Evolutionary conservation across 352 stramenopile genomes (phyloP), one percentile per base, ranked within the genome.

Genomic region (Phytopythium kandeliae): DNA sequence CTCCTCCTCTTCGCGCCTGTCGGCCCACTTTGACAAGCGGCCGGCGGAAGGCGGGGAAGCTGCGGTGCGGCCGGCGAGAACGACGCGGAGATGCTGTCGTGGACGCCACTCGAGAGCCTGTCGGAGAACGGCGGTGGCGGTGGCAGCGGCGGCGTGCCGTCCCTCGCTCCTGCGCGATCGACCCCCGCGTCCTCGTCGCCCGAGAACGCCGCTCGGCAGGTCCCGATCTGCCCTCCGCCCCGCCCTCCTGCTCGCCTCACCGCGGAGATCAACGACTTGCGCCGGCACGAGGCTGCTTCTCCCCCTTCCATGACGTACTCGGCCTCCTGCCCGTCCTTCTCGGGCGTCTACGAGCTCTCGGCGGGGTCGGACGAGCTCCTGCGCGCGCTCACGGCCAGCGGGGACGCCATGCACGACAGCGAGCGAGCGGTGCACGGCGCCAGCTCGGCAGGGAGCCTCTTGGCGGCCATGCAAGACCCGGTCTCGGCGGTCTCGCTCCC

Each of bases 301-400:
- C 65, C 64, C 11, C 17, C 48, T 25, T 57, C 56, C 24, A 58
- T 90, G 46, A 86, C 79, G 19, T 81, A 77, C 49, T 90, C 79
- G 30, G 75, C 79, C 35, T 90, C 79, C 26, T 90, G 76, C 49
- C 79, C 79, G 51, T 86, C 76, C 25, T 83, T 90, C 61, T 85
- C 79, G 33, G 75, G 67, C 17, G 40, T 86, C 30, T 84, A 90
- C 46, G 64, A 83, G 19, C 51, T 76, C 55, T 59, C 66, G 31
- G 40, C 40, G 40, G 44, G 44, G 17, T 49, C 58, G 25, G 67
- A 85, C 51, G 69, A 83, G 15, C 57, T 85, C 38, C 65, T 87
- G 51, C 55, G 63, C 31, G 61, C 69, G 21, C 62, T 77, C 43
- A 51, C 47, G 1, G 60, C 55, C 24, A 58, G 50, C 22, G 63